Evolutionary conservation across 2,329 filamentous ascomycete genomes (phyloP).

Genomic region (Penicillium hordei): DNA sequence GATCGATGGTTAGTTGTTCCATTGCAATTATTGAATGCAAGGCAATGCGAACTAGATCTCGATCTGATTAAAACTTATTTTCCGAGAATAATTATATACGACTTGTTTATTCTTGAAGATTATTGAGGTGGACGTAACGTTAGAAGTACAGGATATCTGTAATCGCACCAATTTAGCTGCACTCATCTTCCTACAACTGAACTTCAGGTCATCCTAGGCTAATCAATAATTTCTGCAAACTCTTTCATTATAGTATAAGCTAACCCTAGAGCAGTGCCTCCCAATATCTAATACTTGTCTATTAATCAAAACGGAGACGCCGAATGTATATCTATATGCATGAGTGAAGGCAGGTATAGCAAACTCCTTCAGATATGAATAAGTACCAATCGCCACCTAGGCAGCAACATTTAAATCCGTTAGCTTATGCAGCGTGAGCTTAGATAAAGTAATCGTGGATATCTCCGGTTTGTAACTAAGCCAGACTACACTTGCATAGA

Average conservation of each 20-base stretch:
- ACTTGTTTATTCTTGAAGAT: background rate
- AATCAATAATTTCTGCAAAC: background rate
- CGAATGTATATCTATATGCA: background rate
- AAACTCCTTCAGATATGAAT: background rate
- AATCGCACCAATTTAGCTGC: background rate
- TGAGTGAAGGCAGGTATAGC: background rate
- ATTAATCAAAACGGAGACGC: background rate
- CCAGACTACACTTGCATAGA: background rate
- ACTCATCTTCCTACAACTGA: too few relatives aligned
- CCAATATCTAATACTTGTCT: background rate
- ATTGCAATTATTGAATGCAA: background rate
- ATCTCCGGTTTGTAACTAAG: background rate
- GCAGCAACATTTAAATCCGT: background rate
- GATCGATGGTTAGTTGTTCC: background rate
- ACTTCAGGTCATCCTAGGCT: background rate
- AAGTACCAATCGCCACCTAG: background rate
- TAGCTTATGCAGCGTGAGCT: background rate
- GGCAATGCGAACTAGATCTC: background rate
- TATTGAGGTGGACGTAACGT: background rate
- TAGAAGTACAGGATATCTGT: background rate
- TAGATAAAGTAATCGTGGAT: background rate
- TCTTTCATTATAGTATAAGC: background rate
- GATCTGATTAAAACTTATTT: background rate
- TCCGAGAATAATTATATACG: background rate
- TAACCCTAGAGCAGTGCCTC: background rate